Evolutionary conservation across 768 basidiomycete genomes (phyloP).

Genomic region (Lactarius sp.): DNA sequence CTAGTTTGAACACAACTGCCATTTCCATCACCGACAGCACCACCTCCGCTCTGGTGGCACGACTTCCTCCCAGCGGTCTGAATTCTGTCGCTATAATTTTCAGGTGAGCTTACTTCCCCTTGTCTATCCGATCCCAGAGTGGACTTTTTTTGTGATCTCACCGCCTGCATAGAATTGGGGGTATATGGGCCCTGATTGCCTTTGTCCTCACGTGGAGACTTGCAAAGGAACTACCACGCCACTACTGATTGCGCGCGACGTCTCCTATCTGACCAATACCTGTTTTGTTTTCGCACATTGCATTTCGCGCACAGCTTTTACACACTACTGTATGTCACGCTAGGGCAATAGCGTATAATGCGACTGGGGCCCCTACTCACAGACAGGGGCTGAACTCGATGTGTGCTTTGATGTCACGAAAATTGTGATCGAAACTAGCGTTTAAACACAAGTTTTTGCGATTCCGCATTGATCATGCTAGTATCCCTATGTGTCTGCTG

Average conservation of each 20-base stretch:
- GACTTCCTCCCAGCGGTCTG: slow-evolving; percentile 27
- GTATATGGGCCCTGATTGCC: slow-evolving; percentile 27
- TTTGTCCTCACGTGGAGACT: slow-evolving; percentile 28
- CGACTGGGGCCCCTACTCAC: background rate
- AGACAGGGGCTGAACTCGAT: slow-evolving; percentile 5
- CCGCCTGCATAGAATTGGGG: slow-evolving; percentile 24
- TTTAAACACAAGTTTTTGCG: background rate
- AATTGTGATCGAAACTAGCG: background rate
- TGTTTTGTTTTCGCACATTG: background rate
- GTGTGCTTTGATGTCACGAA: background rate
- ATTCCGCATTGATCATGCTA: slow-evolving; percentile 1
- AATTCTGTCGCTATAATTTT: slow-evolving; percentile 42
- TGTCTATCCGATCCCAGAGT: background rate
- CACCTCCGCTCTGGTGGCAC: background rate
- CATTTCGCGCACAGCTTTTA: background rate
- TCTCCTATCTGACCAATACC: background rate
- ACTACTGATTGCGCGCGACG: slow-evolving; percentile 3
- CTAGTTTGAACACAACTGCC: slow-evolving; percentile 5
- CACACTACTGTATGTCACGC: background rate
- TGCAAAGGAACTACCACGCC: slow-evolving; percentile 25
- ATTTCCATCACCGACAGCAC: background rate
- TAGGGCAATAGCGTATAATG: background rate
- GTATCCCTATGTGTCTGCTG: slow-evolving; percentile 9
- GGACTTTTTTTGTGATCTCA: background rate
- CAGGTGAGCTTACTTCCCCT: slow-evolving; percentile 28